Evolutionary conservation across 2,329 filamentous ascomycete species (phyloP), one percentile per base, ranked within the genome.

Genomic region (Colletotrichum melonis): DNA sequence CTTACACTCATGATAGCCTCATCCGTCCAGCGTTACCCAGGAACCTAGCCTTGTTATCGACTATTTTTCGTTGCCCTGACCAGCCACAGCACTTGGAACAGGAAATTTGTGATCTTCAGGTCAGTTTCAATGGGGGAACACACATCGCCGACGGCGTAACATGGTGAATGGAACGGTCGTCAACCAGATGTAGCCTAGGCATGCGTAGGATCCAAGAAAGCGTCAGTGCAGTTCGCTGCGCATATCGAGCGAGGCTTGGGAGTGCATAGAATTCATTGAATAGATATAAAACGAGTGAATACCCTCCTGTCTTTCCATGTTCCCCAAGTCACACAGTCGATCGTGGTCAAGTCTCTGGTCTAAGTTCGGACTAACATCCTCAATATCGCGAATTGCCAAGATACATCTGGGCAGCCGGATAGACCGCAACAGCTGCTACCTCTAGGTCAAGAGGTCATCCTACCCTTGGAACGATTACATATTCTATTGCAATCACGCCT

Each of bases 1-100:
- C 67, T 62, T 73, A 70, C 67, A 69, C 32, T 46, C 60, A 22
- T 22, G 66, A 73, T 70, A 8, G 60, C 67, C 28, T 70, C 70
- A 69, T 73, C 60, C 66, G 66, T 60, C 54, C 35, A 54, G 19
- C 32, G 4, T 12, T 30, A 19, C 19, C 12, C 19, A 38, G 14
- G n/a, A 28, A 28, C 6, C n/a, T 19, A 6, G 6, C 19, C 5
- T 35, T 16, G 11, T 14, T 2, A 63, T 24, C 16, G 9, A 8
- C 5, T 26, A 5, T 28, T 26, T 14, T 26, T 63, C 3, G 14
- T 19, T 42, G 16, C 4, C 14, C 5, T 4, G 16, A 28, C 42
- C 19, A 52, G 26, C 19, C 5, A 9, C 14, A 30, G 1, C 14
- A 16, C 14, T 2, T 2, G 1, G 9, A 12, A 2, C 1, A 24